Conservation (phyloP, 2,329 filamentous ascomycete species). For the Aureobasidium leucospermi region DNA sequence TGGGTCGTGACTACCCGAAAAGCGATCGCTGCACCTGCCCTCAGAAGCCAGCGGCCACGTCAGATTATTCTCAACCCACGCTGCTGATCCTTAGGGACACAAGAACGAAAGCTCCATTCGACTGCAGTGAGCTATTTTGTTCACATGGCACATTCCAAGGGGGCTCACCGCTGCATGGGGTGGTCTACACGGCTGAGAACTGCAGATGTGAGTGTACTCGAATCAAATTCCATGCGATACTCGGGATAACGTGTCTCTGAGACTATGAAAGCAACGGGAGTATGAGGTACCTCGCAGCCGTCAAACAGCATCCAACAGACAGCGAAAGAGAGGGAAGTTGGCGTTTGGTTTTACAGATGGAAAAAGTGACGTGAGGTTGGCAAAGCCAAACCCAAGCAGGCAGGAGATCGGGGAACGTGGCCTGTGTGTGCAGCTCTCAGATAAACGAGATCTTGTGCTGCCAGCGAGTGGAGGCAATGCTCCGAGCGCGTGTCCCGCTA, state of each 20-base stretch:
- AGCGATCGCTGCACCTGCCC: not conserved
- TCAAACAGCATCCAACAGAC: not conserved
- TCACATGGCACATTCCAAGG: not conserved
- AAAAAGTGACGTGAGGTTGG: conserved; percentile 7
- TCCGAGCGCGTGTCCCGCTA: conserved; percentile 10
- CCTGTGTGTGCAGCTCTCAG: conserved; percentile 2
- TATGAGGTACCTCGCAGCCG: not conserved
- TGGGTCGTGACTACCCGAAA: not conserved
- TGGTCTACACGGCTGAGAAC: not conserved
- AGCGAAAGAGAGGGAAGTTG: not conserved
- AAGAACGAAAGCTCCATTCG: not conserved
- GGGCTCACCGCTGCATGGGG: not conserved
- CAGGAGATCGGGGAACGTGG: conserved; percentile 13
- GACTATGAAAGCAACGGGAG: not conserved
- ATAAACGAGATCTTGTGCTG: conserved; percentile 12
- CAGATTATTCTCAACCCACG: not conserved
- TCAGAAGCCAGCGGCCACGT: not conserved
- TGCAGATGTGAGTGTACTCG: not conserved
- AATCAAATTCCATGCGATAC: no score
- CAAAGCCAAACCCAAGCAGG: conserved; percentile 6
- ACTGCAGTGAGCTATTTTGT: not conserved
- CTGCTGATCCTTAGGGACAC: not conserved
- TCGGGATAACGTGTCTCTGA: no score
- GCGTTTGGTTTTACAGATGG: not conserved
- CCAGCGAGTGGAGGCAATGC: not conserved